Evolutionary conservation across 768 basidiomycete genomes (phyloP).

Genomic region (Mycena olivaceomarginata): DNA sequence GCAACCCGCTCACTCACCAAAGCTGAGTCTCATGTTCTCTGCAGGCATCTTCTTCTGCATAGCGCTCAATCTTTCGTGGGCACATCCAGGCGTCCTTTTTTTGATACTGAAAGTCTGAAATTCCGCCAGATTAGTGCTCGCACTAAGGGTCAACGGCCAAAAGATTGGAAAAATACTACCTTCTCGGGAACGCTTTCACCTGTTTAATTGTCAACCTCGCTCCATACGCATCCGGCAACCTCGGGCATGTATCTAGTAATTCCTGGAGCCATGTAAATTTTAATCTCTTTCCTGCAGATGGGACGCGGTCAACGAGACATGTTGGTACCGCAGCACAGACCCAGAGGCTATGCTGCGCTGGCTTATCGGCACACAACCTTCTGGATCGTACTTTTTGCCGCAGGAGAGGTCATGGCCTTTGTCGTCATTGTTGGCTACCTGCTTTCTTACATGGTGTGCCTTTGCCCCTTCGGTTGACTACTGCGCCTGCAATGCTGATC

Average conservation of each 20-base stretch:
- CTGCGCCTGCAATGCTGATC: constrained; percentile 9
- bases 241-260: constrained; percentile 8
- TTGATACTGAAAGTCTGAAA: background rate
- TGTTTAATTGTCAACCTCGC: constrained; percentile 16
- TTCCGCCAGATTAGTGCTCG: constrained; percentile 20
- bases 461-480: background rate
- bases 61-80: constrained; percentile 15
- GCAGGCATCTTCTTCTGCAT: too few relatives aligned
- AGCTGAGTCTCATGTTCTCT: background rate
- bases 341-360: constrained; percentile 19
- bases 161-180: background rate
- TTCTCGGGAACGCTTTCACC: constrained; percentile 10
- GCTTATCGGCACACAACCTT: constrained; percentile 28
- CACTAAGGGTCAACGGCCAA: constrained; percentile 8
- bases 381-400: constrained; percentile 20
- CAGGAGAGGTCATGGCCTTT: constrained; percentile 23
- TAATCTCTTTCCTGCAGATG: constrained; percentile 23
- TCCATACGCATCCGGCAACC: constrained; percentile 20
- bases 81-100: background rate
- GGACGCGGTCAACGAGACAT: constrained; percentile 1
- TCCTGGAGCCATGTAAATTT: background rate
- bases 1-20: background rate
- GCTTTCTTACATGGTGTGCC: constrained; percentile 13
- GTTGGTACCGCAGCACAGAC: constrained; percentile 30
- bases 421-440: constrained; percentile 13